Evolutionary conservation across 495 filamentous ascomycete species (phyloP).

Genomic region (Aspergillus carlsbadensis): DNA sequence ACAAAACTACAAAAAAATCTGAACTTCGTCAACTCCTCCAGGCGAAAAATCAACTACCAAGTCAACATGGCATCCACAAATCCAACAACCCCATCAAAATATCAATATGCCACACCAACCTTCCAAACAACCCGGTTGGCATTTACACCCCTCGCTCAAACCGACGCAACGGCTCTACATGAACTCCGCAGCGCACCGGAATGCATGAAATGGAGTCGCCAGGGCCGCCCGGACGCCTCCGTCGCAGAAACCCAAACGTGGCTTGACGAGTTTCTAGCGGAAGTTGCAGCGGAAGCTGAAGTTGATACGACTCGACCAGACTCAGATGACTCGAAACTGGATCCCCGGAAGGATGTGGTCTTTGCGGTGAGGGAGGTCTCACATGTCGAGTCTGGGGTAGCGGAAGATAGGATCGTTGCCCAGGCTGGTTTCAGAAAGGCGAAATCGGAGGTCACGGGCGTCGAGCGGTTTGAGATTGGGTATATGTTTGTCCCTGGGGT

Average conservation of each 20-base stretch:
- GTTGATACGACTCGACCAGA: neutral
- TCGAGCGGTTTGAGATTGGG: constrained; percentile 17
- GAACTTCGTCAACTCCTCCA: neutral
- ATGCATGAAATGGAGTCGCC: constrained; percentile 19
- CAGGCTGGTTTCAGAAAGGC: neutral
- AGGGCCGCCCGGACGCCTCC: constrained; percentile 2
- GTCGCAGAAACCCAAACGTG: constrained; percentile 4
- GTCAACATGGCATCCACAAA: neutral
- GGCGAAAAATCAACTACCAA: no score
- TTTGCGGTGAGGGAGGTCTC: neutral
- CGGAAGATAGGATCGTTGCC: neutral
- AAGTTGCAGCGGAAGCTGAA: neutral
- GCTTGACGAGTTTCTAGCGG: neutral
- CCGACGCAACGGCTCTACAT: constrained; percentile 8
- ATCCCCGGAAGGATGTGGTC: neutral
- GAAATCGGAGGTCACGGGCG: neutral
- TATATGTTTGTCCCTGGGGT: constrained; percentile 16
- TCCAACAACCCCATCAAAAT: neutral
- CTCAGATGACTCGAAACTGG: neutral
- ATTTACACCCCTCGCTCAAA: constrained; percentile 3
- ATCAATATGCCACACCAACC: neutral
- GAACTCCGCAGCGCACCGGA: constrained; percentile 3
- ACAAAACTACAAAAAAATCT: neutral
- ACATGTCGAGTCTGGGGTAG: neutral
- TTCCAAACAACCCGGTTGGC: constrained; percentile 15